Percentiles rank a stretch among this genome's conserved stretches.
phyloP scores from a whole-genome alignment of 345 rosid genomes.

The Toxicodendron radicans region DNA sequence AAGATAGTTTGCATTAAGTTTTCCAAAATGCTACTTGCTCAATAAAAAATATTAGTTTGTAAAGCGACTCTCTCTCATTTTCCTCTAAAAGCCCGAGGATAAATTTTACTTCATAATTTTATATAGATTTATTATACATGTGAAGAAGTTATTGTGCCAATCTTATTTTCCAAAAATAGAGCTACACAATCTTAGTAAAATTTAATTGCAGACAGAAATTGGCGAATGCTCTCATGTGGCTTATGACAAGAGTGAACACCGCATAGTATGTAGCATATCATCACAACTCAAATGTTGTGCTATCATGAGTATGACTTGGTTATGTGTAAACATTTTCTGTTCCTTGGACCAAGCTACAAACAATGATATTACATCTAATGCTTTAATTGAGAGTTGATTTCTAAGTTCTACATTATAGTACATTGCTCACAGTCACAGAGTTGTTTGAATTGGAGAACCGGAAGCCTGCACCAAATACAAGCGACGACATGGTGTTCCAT shows the following conservation, averaged over 20 bases:
- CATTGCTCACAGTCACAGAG: conserved; percentile 28
- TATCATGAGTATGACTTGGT: conserved; percentile 13
- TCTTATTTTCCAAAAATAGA: not conserved
- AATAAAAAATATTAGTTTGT: not conserved
- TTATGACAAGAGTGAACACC: not conserved
- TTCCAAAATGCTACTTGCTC: not conserved
- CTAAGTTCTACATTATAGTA: conserved; percentile 25
- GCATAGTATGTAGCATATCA: conserved; percentile 19
- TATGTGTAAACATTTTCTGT: conserved; percentile 30
- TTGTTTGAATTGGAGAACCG: conserved; percentile 58
- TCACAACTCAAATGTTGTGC: conserved; percentile 12
- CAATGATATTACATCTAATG: conserved; percentile 27
- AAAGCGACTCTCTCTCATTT: not conserved
- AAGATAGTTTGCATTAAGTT: conserved; percentile 5
- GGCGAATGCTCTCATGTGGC: conserved; percentile 12
- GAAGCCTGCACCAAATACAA: conserved; percentile 93
- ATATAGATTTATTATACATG: too few species aligned
- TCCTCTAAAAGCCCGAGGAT: not conserved
- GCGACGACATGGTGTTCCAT: conserved; percentile 91
- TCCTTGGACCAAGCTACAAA: conserved; percentile 16
- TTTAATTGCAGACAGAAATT: conserved; percentile 42
- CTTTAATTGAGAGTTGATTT: conserved; percentile 18
- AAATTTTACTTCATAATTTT: too few species aligned
- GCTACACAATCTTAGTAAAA: not conserved
- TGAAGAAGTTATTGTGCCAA: not conserved